Conservation (phyloP, 2,329 filamentous ascomycete genomes). For the Orbilia javanica region DNA sequence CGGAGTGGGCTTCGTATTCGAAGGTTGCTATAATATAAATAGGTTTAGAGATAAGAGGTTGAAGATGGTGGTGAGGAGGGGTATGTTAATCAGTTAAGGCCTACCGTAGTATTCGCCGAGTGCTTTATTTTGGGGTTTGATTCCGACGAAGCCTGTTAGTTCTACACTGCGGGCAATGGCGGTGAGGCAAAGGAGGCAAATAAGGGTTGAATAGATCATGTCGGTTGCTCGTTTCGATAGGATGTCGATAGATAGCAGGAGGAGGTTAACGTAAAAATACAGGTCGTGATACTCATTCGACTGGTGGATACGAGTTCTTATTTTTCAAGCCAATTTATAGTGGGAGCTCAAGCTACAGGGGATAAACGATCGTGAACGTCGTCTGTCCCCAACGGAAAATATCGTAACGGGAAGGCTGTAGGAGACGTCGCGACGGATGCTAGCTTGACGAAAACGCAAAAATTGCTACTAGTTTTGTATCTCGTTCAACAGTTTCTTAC, state of each 20-base stretch:
- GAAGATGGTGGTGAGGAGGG: neutral
- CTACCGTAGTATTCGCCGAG: conserved; percentile 46
- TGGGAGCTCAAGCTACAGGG: neutral
- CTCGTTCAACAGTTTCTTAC: no score
- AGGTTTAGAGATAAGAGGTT: no score
- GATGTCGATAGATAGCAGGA: neutral
- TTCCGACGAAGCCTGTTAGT: conserved; percentile 33
- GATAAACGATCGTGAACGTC: neutral
- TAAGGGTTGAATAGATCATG: neutral
- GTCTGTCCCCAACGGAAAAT: neutral
- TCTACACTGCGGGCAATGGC: neutral
- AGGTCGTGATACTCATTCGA: neutral
- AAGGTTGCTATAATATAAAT: conserved; percentile 30
- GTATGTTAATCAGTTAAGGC: neutral
- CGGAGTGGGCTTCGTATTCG: conserved; percentile 30
- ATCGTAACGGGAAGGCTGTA: neutral
- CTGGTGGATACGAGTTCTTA: neutral
- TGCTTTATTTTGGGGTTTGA: conserved; percentile 24
- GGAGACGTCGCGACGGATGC: conserved; percentile 1
- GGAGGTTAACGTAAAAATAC: no score
- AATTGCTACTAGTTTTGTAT: no score
- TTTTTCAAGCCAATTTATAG: neutral
- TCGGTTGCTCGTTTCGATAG: neutral
- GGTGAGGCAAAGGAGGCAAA: neutral
- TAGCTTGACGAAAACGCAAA: neutral